phyloP scores from a whole-genome alignment of 78 protist genomes.

The Salpingoeca rosetta region DNA sequence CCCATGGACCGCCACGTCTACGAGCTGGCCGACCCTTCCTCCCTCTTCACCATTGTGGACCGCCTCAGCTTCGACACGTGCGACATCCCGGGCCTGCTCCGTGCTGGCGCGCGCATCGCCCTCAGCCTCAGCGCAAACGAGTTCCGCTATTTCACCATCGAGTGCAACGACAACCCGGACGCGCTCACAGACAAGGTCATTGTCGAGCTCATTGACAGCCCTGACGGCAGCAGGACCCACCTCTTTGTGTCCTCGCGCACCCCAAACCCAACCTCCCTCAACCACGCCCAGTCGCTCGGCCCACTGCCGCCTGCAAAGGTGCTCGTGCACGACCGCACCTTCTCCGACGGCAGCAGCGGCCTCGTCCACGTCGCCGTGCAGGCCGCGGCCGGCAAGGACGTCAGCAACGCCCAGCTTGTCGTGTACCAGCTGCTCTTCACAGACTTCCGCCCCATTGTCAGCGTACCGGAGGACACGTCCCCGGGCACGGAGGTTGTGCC shows the following conservation, averaged over 20 bases:
- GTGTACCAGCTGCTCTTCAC: neutral
- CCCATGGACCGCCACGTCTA: neutral
- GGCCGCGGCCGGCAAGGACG: neutral
- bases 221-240: neutral
- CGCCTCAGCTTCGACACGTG: neutral
- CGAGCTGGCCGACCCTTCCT: neutral
- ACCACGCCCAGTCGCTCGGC: neutral
- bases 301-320: no score
- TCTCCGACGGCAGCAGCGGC: neutral
- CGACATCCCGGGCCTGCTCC: neutral
- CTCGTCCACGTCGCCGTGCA: neutral
- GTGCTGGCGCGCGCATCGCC: neutral
- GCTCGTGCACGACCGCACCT: neutral
- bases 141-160: neutral
- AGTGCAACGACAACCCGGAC: neutral
- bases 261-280: neutral
- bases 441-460: neutral
- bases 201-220: neutral
- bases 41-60: neutral
- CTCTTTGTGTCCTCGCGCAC: neutral
- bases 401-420: neutral
- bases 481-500: neutral
- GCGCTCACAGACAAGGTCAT: neutral
- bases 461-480: neutral
- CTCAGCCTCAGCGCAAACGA: neutral